These are phyloP conservation scores for Boletus patriciae DNA, from an alignment of 768 basidiomycete species.

Conservation along the genomic window DNA sequence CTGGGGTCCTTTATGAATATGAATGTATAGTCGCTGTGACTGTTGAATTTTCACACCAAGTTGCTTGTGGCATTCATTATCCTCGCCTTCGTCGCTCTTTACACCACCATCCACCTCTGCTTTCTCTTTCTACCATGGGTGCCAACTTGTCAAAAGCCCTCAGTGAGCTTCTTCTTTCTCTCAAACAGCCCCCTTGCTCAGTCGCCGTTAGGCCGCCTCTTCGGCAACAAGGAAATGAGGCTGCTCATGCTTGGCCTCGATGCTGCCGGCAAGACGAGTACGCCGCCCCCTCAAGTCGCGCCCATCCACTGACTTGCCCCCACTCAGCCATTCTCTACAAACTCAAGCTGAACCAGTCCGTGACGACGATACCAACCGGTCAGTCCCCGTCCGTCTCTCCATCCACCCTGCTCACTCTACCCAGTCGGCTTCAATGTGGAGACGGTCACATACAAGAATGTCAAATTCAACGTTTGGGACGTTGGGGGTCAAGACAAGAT, in stretches of 20 bases:
- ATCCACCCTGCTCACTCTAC: not conserved
- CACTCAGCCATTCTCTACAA: slow-evolving; percentile 93
- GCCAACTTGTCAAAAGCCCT: slow-evolving; percentile 85
- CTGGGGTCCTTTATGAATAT: slow-evolving; percentile 26
- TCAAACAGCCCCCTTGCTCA: not conserved
- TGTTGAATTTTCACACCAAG: slow-evolving; percentile 29
- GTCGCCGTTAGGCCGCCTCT: slow-evolving; percentile 69
- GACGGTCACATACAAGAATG: slow-evolving; percentile 98
- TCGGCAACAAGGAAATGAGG: slow-evolving; percentile 99
- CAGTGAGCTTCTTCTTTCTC: slow-evolving; percentile 42
- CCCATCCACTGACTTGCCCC: not conserved
- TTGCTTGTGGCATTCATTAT: slow-evolving; percentile 34
- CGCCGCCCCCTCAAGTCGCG: slow-evolving; percentile 33
- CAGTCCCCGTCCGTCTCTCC: slow-evolving; percentile 1
- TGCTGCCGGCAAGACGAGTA: slow-evolving; percentile 98
- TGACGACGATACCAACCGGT: slow-evolving; percentile 98
- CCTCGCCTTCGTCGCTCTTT: slow-evolving; percentile 61
- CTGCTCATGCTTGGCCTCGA: slow-evolving; percentile 96
- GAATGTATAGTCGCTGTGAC: slow-evolving; percentile 13
- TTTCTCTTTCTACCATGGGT: slow-evolving; percentile 57
- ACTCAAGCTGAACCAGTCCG: slow-evolving; percentile 97
- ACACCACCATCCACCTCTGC: slow-evolving; percentile 35
- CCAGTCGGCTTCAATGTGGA: slow-evolving; percentile 98
- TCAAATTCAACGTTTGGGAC: slow-evolving; percentile 94
- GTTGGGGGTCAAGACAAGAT: slow-evolving; percentile 99